Conservation (phyloP, 768 basidiomycete genomes). For the Lanmaoa pseudosensibilis region DNA sequence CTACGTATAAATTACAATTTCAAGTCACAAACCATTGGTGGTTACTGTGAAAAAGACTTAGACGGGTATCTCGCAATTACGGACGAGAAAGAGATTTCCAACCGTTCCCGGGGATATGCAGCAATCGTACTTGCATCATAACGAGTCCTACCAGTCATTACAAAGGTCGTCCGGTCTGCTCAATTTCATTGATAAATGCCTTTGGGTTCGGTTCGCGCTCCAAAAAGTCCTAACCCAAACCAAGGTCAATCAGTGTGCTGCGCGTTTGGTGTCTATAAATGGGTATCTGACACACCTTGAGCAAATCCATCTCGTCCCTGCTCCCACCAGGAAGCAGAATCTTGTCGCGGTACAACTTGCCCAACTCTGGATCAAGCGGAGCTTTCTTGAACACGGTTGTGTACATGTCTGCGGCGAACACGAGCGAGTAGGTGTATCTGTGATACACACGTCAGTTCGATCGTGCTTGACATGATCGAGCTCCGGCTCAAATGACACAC, state of each 20-base stretch:
- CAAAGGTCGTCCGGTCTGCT: constrained; percentile 42
- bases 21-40: too few species aligned
- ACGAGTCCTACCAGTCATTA: neutral
- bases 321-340: constrained; percentile 72
- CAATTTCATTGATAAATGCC: constrained; percentile 67
- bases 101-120: too few species aligned
- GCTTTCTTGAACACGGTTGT: constrained; percentile 74
- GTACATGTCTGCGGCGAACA: constrained; percentile 59
- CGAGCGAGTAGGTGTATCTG: constrained; percentile 72
- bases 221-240: constrained; percentile 60
- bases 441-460: neutral
- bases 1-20: too few species aligned
- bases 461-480: too few species aligned
- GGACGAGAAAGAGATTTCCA: too few species aligned
- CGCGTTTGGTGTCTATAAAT: neutral
- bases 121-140: too few species aligned
- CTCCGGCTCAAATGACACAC: too few species aligned
- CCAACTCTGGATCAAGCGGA: constrained; percentile 66
- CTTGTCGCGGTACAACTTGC: constrained; percentile 67
- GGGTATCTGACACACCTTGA: constrained; percentile 49
- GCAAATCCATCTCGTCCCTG: constrained; percentile 70
- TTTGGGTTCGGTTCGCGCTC: constrained; percentile 72
- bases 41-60: too few species aligned
- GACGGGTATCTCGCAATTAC: too few species aligned
- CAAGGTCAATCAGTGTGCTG: neutral